Percentiles rank a stretch among this genome's conserved stretches.
phyloP scores from a whole-genome alignment of 805 yeast genomes.

The Candida quercuum region DNA sequence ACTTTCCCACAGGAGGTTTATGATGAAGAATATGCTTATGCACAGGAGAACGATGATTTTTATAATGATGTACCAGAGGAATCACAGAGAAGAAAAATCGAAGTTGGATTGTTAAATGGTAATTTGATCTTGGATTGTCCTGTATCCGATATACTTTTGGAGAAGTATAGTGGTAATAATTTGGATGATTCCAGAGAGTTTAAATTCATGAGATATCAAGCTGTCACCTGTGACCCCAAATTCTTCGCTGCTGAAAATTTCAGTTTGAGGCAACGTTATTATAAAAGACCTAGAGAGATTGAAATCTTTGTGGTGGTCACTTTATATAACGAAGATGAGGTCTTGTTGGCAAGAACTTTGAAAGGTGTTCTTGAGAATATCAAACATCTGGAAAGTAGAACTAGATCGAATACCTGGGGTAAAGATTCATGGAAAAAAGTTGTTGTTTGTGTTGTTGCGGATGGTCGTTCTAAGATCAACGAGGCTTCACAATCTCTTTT shows the following conservation, averaged over 20 bases:
- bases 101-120: conserved; percentile 43
- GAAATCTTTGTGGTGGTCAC: conserved; percentile 85
- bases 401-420: conserved; percentile 83
- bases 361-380: conserved; percentile 90
- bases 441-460: conserved; percentile 84
- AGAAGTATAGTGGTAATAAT: conserved; percentile 40
- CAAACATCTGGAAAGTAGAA: conserved; percentile 59
- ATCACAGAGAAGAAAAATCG: conserved; percentile 35
- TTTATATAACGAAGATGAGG: conserved; percentile 85
- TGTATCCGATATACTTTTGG: conserved; percentile 62
- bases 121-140: conserved; percentile 87
- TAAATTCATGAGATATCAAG: conserved; percentile 87
- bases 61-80: conserved; percentile 35
- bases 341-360: conserved; percentile 75
- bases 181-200: conserved; percentile 52
- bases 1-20: conserved; percentile 16
- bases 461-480: conserved; percentile 83
- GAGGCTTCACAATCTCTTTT: conserved; percentile 74
- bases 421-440: conserved; percentile 91
- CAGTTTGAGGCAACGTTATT: conserved; percentile 79
- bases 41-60: conserved; percentile 40
- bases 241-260: conserved; percentile 58
- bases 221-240: conserved; percentile 88
- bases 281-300: conserved; percentile 71
- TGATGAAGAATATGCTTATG: conserved; percentile 13